Conservation (phyloP, 2,329 filamentous ascomycete species). For the Xylariaceae sp. region DNA sequence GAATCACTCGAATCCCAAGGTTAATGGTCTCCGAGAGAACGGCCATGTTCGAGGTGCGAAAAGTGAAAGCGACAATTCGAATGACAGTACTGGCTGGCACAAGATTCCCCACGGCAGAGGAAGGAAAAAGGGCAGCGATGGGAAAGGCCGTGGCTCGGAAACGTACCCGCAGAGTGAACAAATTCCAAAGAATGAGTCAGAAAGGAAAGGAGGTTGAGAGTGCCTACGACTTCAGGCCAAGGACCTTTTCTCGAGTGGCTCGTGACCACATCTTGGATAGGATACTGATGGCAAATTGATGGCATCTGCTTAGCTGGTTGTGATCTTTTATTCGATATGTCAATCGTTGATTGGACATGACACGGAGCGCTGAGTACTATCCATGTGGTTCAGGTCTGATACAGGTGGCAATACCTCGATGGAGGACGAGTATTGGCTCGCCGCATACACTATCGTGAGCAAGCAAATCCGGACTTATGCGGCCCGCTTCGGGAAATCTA, state of each 20-base stretch:
- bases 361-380: slow-evolving; percentile 1
- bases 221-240: slow-evolving; percentile 1
- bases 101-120: slow-evolving; percentile 48
- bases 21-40: slow-evolving; percentile 42
- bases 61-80: slow-evolving; percentile 45
- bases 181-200: slow-evolving; percentile 53
- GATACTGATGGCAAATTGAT: slow-evolving; percentile 8
- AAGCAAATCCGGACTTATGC: no score
- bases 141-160: slow-evolving; percentile 40
- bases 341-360: slow-evolving; percentile 6
- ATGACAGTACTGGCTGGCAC: slow-evolving; percentile 48
- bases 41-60: slow-evolving; percentile 51
- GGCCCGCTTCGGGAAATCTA: no score
- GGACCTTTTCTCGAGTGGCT: slow-evolving; percentile 6
- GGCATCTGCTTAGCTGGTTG: slow-evolving; percentile 6
- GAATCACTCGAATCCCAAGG: slow-evolving; percentile 25
- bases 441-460: no score
- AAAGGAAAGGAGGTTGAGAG: slow-evolving; percentile 58
- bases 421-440: no score
- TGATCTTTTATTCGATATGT: slow-evolving; percentile 17
- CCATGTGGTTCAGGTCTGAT: background rate
- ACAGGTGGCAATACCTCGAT: background rate
- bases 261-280: slow-evolving; percentile 25
- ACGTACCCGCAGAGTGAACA: slow-evolving; percentile 44
- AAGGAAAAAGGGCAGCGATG: slow-evolving; percentile 46